These are phyloP conservation scores for Sporothrix dimorphospora DNA, from an alignment of 2,329 filamentous ascomycete species.

Conservation along the genomic window DNA sequence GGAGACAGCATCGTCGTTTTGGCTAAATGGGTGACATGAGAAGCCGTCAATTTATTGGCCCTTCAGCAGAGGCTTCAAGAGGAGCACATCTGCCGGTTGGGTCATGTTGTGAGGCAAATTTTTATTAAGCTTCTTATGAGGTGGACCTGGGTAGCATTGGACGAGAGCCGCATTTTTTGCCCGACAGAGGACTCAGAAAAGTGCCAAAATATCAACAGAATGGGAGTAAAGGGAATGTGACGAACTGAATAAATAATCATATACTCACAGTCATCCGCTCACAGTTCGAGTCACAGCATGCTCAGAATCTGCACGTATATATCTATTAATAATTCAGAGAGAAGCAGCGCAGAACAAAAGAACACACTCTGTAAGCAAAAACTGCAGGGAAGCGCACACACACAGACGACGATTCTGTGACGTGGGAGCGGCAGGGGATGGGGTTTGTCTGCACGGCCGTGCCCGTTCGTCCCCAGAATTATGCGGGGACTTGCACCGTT, in stretches of 20 bases:
- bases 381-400: not conserved
- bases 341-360: not conserved
- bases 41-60: not conserved
- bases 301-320: not conserved
- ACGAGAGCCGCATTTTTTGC: too few species aligned
- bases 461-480: not conserved
- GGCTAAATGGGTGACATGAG: constrained; percentile 7
- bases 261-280: too few species aligned
- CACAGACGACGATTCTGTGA: not conserved
- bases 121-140: not conserved
- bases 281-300: not conserved
- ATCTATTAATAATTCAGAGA: not conserved
- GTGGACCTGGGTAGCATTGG: not conserved
- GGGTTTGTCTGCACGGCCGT: not conserved
- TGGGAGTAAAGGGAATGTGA: too few species aligned
- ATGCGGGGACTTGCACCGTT: constrained; percentile 8
- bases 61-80: not conserved
- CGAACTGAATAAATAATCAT: too few species aligned
- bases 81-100: too few species aligned
- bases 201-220: too few species aligned
- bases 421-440: not conserved
- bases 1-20: not conserved
- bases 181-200: too few species aligned
- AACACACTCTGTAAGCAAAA: not conserved
- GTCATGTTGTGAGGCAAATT: not conserved